phyloP scores from a whole-genome alignment of 108 stramenopile species.

The Cyclotella cryptica region DNA sequence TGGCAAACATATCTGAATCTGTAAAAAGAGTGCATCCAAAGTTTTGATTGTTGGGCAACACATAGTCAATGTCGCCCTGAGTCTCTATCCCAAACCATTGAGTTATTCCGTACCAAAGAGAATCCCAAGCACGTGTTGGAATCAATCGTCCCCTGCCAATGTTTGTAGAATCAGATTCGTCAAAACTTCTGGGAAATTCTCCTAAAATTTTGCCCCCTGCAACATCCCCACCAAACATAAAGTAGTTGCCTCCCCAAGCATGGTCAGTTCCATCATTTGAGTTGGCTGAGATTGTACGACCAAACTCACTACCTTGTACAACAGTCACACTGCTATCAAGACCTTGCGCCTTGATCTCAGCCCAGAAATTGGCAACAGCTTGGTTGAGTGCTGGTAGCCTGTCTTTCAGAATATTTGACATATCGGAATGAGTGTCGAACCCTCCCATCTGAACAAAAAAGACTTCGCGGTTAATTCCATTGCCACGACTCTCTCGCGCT shows the following conservation, averaged over 20 bases:
- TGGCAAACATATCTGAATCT: constrained; percentile 26
- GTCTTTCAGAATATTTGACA: constrained; percentile 10
- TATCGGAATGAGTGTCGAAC: constrained; percentile 52
- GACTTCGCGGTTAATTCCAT: constrained; percentile 45
- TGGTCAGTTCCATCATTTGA: constrained; percentile 38
- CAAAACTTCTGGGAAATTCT: constrained; percentile 42
- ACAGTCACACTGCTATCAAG: constrained; percentile 53
- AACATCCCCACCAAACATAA: constrained; percentile 57
- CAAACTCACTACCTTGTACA: constrained; percentile 56
- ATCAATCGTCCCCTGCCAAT: constrained; percentile 63
- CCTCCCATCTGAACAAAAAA: constrained; percentile 57
- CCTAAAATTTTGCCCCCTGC: constrained; percentile 57
- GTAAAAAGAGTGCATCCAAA: constrained; percentile 44
- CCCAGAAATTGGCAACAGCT: constrained; percentile 50
- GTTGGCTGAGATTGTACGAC: constrained; percentile 48
- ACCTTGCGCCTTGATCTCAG: constrained; percentile 60
- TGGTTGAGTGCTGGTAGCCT: constrained; percentile 31
- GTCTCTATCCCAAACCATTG: constrained; percentile 62
- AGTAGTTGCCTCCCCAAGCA: constrained; percentile 57
- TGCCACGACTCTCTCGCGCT: constrained; percentile 32
- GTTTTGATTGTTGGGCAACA: constrained; percentile 39
- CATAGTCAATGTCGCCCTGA: constrained; percentile 39
- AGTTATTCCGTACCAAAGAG: constrained; percentile 55
- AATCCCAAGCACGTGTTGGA: constrained; percentile 61
- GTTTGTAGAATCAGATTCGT: constrained; percentile 30